Evolutionary conservation across 345 rosid species (phyloP), one percentile per base, ranked within the genome.

Genomic region (Citrus hindsii): DNA sequence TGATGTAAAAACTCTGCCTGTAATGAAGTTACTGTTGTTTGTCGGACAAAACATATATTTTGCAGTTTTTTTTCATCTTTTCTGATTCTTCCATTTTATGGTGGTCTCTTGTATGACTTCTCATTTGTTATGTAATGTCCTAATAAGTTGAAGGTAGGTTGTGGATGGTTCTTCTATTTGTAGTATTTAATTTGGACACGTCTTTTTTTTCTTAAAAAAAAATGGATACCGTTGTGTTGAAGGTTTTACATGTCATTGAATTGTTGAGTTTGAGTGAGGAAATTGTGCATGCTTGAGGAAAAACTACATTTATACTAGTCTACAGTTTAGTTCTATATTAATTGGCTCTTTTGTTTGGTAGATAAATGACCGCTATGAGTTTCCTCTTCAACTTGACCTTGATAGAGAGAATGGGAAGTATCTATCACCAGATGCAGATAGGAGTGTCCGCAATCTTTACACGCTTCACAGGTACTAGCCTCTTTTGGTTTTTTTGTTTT

Each of bases 331-430:
- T 69, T 75, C 40, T 9, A 27, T 58, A 22, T 48, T 77, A 22
- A 53, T 55, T 37, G 25, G 6, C 16, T 59, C 19, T 67, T 66
- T 72, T 69, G 61, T 80, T 79, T 81, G 83, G 75, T 81, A 94
- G 98, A 93, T 94, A 77, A 94, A 94, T 86, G 98, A 94, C 80
- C 95, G 98, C 62, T 94, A 94, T 81, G 98, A 94, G 77, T 94
- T 94, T 83, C 98, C 98, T 82, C 92, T 93, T 77, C 88, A 93
- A 88, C 94, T 94, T 85, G 98, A 94, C 82, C 93, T 94, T 59
- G 98, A 94, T 80, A 91, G 95, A 86, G 98, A 91, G 46, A 73
- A 90, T 77, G 92, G 97, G 37, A 93, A 87, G 80, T 94, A 94
- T 85, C 81, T 94, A 73, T 93, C 98, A 74, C 98, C 98, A 69